Conservation (phyloP, 768 basidiomycete genomes). For the Rhodotorula babjevae region DNA sequence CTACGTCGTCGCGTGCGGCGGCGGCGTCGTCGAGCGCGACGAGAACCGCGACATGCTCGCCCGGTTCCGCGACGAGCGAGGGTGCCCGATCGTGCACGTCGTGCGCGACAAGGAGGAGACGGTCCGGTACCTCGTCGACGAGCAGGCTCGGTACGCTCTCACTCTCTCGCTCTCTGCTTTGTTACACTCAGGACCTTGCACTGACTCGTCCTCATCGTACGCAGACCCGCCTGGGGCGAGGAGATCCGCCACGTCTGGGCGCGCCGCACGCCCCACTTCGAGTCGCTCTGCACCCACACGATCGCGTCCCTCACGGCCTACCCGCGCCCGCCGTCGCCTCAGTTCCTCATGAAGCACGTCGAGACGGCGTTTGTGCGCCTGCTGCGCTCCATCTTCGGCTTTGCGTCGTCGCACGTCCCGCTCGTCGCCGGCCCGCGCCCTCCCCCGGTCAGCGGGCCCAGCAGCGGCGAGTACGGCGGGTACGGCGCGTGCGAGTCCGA, state of each 20-base stretch:
- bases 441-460: conserved; percentile 15
- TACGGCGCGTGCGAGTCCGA: conserved; percentile 35
- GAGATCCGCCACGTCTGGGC: conserved; percentile 40
- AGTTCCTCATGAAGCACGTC: conserved; percentile 41
- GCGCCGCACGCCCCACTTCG: conserved; percentile 34
- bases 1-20: conserved; percentile 82
- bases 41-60: conserved; percentile 66
- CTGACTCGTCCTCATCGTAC: neutral
- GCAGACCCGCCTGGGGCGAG: conserved; percentile 34
- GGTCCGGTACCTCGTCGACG: conserved; percentile 39
- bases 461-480: conserved; percentile 31
- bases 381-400: conserved; percentile 37
- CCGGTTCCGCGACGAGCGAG: conserved; percentile 53
- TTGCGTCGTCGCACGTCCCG: conserved; percentile 34
- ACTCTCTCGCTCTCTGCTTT: neutral
- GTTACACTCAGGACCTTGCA: no score
- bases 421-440: conserved; percentile 25
- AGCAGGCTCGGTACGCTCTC: conserved; percentile 21
- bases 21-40: conserved; percentile 87
- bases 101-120: conserved; percentile 55
- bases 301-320: conserved; percentile 39
- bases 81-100: conserved; percentile 68
- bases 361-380: conserved; percentile 39
- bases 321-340: conserved; percentile 27
- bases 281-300: conserved; percentile 38